phyloP scores from a whole-genome alignment of 2,329 filamentous ascomycete genomes.

The Curvularia lunata region DNA sequence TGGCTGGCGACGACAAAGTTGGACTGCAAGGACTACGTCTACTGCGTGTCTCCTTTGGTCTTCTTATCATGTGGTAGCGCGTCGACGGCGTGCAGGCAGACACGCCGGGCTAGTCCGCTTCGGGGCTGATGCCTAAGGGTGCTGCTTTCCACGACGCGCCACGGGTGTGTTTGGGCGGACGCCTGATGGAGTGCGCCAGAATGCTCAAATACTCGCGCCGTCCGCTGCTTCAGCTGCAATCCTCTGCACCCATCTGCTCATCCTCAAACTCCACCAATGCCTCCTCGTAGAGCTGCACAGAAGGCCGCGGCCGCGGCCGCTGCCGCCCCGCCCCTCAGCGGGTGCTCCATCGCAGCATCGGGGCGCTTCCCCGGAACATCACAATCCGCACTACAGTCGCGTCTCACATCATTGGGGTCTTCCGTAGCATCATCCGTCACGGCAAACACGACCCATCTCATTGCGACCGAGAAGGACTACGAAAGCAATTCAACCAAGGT shows the following conservation, averaged over 20 bases:
- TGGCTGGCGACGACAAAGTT: background rate
- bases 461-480: constrained; percentile 63
- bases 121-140: constrained; percentile 23
- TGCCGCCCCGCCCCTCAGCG: constrained; percentile 53
- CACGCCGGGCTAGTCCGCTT: constrained; percentile 13
- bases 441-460: constrained; percentile 61
- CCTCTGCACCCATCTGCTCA: background rate
- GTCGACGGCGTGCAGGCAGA: constrained; percentile 27
- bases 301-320: constrained; percentile 22
- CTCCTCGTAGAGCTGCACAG: constrained; percentile 30
- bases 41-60: background rate
- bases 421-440: constrained; percentile 57
- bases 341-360: constrained; percentile 62
- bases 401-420: constrained; percentile 60
- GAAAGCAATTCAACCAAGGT: constrained; percentile 60
- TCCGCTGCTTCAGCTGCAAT: constrained; percentile 2
- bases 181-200: constrained; percentile 7
- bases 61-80: constrained; percentile 24
- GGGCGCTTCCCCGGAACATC: constrained; percentile 64
- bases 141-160: constrained; percentile 9
- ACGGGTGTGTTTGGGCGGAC: constrained; percentile 4
- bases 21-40: background rate
- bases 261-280: constrained; percentile 20
- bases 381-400: constrained; percentile 58
- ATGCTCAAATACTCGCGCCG: constrained; percentile 20